Base-by-base conservation (phyloP, 2,329 filamentous ascomycete genomes). In the Blastomyces percursus region DNA sequence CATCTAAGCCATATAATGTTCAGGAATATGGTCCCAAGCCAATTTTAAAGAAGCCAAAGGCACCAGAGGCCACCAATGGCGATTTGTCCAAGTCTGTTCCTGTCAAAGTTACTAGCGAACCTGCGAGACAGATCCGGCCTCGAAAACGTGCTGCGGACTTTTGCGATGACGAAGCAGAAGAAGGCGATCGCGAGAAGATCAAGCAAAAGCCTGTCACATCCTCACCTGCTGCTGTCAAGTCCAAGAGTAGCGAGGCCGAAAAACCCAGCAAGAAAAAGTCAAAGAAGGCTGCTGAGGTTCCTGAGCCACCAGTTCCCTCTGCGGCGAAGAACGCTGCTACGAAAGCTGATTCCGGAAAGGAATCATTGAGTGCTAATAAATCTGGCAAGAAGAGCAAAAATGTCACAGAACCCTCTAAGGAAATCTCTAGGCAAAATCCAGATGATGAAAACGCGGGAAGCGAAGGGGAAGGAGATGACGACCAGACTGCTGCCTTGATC, bases 401-500 rank as follows among this genome's bases (percentile, higher is more conserved):
- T 27, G 7, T 30, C 21, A 19, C 51, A 51, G 64, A 63, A 32
- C 62, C 65, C 32, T 46, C 75, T 63, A 84, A 84, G 75, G 82
- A 81, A 69, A 74, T 63, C 42, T 57, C 62, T 7, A 66, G 64
- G 30, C 73, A 76, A 3, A 81, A 80, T 8, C 40, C 55, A 6
- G 58, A 58, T 19, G 46, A 56, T 46, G 62, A 51, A 42, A 69
- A 69, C 56, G 72, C 70, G 7, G 71, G 72, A 30, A 57, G 54
- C 35, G 54, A 24, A 57, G 73, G 73, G 8, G 74, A 75, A 30
- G 75, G 73, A 32, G 70, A 75, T 51, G 79, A 80, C 66, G 81
- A 83, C 65, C 80, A 82, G 66, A 82, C 81, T n/a, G 75, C 77
- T 40, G 80, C 78, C 24, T 73, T 84, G 30, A 75, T 84, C 65